Percentiles rank a stretch among this genome's conserved stretches.
phyloP scores from a whole-genome alignment of 169 alveolate genomes.

The Cryptosporidium meleagridis region DNA sequence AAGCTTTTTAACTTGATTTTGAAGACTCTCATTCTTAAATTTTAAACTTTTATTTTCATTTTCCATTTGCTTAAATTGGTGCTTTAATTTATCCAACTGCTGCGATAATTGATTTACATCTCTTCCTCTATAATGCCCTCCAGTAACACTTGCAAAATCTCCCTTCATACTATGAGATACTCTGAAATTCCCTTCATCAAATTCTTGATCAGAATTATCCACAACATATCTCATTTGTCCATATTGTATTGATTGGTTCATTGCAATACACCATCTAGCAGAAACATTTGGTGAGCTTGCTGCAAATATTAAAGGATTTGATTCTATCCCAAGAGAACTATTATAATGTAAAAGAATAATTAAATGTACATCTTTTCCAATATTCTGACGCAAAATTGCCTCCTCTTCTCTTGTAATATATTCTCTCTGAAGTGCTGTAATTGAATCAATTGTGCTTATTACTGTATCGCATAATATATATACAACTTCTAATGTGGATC shows the following conservation, averaged over 20 bases:
- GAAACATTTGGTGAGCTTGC: slow-evolving; percentile 74
- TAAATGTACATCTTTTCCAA: slow-evolving; percentile 65
- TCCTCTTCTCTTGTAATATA: slow-evolving; percentile 70
- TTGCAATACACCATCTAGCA: slow-evolving; percentile 73
- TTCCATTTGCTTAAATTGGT: slow-evolving; percentile 62
- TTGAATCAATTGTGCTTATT: slow-evolving; percentile 65
- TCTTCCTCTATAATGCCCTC: slow-evolving; percentile 55
- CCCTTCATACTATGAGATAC: background rate
- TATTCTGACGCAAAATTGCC: slow-evolving; percentile 33
- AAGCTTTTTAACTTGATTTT: slow-evolving; percentile 50
- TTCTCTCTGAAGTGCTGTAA: slow-evolving; percentile 67
- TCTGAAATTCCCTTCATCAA: slow-evolving; percentile 9
- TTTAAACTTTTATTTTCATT: slow-evolving; percentile 42
- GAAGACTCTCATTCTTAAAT: slow-evolving; percentile 40
- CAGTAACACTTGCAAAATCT: slow-evolving; percentile 12
- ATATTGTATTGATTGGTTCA: slow-evolving; percentile 62
- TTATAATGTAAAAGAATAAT: slow-evolving; percentile 57
- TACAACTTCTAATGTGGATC: slow-evolving; percentile 71
- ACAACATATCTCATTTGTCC: slow-evolving; percentile 67
- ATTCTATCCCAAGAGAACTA: slow-evolving; percentile 43
- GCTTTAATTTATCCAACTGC: slow-evolving; percentile 40
- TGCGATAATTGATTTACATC: slow-evolving; percentile 56
- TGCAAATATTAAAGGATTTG: slow-evolving; percentile 73
- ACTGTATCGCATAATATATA: slow-evolving; percentile 60
- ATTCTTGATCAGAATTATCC: slow-evolving; percentile 57